Evolutionary conservation across 257 asterid species (phyloP).

Genomic region (Primulina tabacum): DNA sequence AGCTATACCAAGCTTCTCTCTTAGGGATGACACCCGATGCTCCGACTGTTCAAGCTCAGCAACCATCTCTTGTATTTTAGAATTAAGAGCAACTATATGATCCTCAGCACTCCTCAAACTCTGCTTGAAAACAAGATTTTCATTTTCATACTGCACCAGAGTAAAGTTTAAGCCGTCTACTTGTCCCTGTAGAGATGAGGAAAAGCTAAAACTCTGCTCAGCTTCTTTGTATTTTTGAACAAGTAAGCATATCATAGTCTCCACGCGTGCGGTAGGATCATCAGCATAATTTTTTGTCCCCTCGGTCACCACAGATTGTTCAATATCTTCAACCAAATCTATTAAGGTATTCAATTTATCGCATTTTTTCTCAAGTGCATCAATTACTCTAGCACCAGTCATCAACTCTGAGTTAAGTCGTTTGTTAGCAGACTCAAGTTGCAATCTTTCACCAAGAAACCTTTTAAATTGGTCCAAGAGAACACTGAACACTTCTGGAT

Average conservation of each 20-base stretch:
- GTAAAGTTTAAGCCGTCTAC: constrained; percentile 49
- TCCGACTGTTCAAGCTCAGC: constrained; percentile 88
- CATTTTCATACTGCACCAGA: constrained; percentile 59
- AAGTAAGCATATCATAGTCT: constrained; percentile 55
- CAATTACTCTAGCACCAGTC: constrained; percentile 46
- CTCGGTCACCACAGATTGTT: constrained; percentile 53
- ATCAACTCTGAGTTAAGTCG: constrained; percentile 55
- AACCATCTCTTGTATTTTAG: constrained; percentile 58
- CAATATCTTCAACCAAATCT: constrained; percentile 55
- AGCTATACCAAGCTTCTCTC: constrained; percentile 96
- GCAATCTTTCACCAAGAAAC: constrained; percentile 48
- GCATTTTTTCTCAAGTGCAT: constrained; percentile 49
- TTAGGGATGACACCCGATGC: constrained; percentile 79
- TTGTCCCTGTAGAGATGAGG: constrained; percentile 46
- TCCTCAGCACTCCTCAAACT: constrained; percentile 60
- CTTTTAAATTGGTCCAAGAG: constrained; percentile 53
- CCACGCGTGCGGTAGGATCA: constrained; percentile 55
- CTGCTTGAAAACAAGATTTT: constrained; percentile 57
- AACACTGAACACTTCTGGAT: constrained; percentile 40
- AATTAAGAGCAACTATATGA: constrained; percentile 41
- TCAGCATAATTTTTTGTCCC: constrained; percentile 30
- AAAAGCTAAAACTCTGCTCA: constrained; percentile 44
- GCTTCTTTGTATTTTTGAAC: constrained; percentile 61
- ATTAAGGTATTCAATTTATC: constrained; percentile 45
- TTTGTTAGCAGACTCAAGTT: constrained; percentile 50